Evolutionary conservation across 257 asterid genomes (phyloP).

Genomic region (Solanum habrochaites): DNA sequence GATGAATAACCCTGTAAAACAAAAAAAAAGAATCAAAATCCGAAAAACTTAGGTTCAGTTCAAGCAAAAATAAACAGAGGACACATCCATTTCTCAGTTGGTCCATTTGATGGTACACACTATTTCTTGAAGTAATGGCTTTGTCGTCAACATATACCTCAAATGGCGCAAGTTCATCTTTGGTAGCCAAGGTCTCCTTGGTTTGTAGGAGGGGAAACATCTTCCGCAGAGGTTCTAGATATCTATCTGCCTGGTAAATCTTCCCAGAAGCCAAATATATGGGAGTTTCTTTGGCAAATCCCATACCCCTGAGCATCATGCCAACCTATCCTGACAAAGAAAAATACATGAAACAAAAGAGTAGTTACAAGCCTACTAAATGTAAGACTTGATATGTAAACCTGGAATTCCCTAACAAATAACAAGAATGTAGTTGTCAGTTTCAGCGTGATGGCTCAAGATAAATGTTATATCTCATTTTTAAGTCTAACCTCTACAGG

Average conservation of each 20-base stretch:
- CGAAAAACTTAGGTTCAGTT: neutral
- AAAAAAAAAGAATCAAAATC: neutral
- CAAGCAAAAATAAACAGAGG: neutral
- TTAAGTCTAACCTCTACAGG: constrained; percentile 74
- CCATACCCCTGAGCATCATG: constrained; percentile 95
- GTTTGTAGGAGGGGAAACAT: constrained; percentile 82
- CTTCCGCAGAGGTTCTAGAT: constrained; percentile 50
- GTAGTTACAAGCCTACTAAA: neutral
- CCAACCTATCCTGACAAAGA: constrained; percentile 94
- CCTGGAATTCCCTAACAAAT: neutral
- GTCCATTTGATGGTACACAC: neutral
- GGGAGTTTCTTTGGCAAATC: constrained; percentile 59
- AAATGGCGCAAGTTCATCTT: constrained; percentile 59
- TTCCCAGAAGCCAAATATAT: constrained; percentile 81
- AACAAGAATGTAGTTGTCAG: neutral
- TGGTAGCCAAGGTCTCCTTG: constrained; percentile 57
- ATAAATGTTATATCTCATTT: too few species aligned
- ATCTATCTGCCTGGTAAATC: constrained; percentile 49
- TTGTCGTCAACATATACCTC: constrained; percentile 27
- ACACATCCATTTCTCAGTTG: neutral
- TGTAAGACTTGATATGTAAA: neutral
- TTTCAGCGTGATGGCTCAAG: too few species aligned
- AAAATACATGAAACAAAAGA: constrained; percentile 19
- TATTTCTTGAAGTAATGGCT: neutral
- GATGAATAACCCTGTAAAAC: constrained; percentile 57